phyloP scores from a whole-genome alignment of 2,329 filamentous ascomycete species.

The Drechslerella dactyloides region DNA sequence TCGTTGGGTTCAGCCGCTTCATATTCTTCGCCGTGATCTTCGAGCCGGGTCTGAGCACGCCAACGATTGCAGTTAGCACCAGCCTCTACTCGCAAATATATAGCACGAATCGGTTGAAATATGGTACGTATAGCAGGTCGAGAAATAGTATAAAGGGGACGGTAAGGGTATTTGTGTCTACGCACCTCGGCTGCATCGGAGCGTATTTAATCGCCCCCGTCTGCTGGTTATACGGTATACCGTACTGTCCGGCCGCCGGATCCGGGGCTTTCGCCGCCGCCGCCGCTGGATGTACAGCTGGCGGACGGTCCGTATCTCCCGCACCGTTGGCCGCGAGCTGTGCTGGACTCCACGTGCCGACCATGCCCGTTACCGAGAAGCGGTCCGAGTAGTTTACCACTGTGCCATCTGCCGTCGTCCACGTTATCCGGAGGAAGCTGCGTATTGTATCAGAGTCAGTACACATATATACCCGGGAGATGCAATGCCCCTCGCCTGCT shows the following conservation, averaged over 20 bases:
- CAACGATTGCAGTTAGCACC: neutral
- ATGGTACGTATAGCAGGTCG: no score
- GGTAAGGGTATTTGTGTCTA: neutral
- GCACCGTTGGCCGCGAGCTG: conserved; percentile 58
- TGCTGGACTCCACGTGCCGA: conserved; percentile 63
- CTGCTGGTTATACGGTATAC: conserved; percentile 57
- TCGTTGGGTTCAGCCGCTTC: conserved; percentile 57
- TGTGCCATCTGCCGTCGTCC: conserved; percentile 60
- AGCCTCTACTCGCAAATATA: no score
- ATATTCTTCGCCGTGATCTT: conserved; percentile 58
- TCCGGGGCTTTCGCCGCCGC: conserved; percentile 19
- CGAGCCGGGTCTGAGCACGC: conserved; percentile 54
- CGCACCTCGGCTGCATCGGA: conserved; percentile 58
- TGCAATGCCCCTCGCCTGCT: no score
- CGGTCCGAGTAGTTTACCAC: conserved; percentile 68
- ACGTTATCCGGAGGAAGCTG: conserved; percentile 43
- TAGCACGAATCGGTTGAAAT: no score
- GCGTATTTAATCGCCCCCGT: conserved; percentile 58
- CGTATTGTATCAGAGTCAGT: neutral
- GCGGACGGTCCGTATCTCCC: conserved; percentile 56
- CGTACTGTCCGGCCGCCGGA: conserved; percentile 52
- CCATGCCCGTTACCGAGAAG: conserved; percentile 71
- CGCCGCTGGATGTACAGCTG: conserved; percentile 31
- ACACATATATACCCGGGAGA: conserved; percentile 13
- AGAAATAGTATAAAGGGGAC: no score